phyloP scores from a whole-genome alignment of 345 rosid species.

The Citrus trifoliata region DNA sequence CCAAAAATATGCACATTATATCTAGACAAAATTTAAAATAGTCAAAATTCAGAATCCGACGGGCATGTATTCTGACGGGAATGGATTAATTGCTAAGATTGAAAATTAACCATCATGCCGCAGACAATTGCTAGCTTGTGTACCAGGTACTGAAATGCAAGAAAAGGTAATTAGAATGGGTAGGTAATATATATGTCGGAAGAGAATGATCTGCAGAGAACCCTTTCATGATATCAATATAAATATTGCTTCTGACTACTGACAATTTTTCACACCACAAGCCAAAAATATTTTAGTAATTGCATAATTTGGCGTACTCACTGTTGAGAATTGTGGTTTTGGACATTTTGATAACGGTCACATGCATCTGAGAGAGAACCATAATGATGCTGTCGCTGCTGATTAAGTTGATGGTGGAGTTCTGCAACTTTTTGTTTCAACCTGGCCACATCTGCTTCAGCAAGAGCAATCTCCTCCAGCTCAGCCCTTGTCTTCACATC shows the following conservation, averaged over 20 bases:
- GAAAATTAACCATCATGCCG: not conserved
- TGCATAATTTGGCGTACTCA: conserved; percentile 37
- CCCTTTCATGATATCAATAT: not conserved
- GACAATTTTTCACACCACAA: not conserved
- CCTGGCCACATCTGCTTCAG: conserved; percentile 99
- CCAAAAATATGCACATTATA: not conserved
- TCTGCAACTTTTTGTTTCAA: conserved; percentile 98
- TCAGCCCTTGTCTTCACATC: conserved; percentile 92
- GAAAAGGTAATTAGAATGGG: not conserved
- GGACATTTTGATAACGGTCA: conserved; percentile 72
- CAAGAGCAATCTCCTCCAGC: conserved; percentile 99
- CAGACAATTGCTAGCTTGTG: not conserved
- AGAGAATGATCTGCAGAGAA: not conserved
- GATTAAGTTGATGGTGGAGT: conserved; percentile 97
- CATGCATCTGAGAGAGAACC: conserved; percentile 77
- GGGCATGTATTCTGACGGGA: not conserved
- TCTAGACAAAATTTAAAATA: not conserved
- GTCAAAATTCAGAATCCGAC: not conserved
- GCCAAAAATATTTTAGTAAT: not conserved
- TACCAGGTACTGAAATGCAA: not conserved
- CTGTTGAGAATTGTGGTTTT: conserved; percentile 78
- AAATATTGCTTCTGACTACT: conserved; percentile 2
- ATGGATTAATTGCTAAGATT: not conserved
- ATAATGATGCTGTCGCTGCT: conserved; percentile 85
- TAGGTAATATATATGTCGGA: not conserved